A percentile compares a stretch with the other conserved stretches of the same genome.
Conservation (phyloP, 108 stramenopile genomes). For the Schizochytrium sp. region DNA sequence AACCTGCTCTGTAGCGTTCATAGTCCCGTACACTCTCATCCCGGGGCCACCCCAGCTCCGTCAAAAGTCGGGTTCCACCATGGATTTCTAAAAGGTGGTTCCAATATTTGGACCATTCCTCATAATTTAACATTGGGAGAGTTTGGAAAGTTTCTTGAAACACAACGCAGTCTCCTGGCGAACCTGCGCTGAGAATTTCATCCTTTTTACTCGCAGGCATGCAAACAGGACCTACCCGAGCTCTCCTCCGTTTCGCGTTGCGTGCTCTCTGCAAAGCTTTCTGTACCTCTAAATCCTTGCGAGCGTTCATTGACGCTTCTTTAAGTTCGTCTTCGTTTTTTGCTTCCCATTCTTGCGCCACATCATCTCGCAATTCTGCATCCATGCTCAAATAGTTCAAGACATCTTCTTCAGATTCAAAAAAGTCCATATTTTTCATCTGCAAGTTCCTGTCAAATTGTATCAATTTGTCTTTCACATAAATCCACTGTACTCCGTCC, state of each 20-base stretch:
- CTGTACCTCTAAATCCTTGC: too few species aligned
- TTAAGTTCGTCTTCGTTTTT: too few species aligned
- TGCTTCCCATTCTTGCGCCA: too few species aligned
- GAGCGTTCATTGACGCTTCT: too few species aligned
- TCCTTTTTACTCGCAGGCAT: too few species aligned
- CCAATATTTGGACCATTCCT: conserved; percentile 6
- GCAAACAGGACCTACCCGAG: too few species aligned
- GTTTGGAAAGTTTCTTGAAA: background rate
- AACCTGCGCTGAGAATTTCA: too few species aligned
- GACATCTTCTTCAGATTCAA: background rate
- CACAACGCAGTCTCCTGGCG: too few species aligned
- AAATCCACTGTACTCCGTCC: background rate
- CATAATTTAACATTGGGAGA: background rate
- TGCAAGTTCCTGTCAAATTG: background rate
- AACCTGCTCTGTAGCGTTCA: background rate
- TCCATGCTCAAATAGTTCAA: background rate
- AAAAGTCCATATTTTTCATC: background rate
- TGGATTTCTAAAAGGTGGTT: conserved; percentile 1
- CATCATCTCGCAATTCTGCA: too few species aligned
- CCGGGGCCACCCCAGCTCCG: background rate
- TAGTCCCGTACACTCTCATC: background rate
- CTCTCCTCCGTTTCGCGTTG: too few species aligned
- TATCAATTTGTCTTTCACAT: background rate
- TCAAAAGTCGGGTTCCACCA: background rate
- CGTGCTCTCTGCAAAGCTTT: too few species aligned